A percentile compares a stretch with the other conserved stretches of the same genome.
Evolutionary conservation across 176 grass and related monocot species (phyloP).

Genomic region (Paspalum vaginatum): DNA sequence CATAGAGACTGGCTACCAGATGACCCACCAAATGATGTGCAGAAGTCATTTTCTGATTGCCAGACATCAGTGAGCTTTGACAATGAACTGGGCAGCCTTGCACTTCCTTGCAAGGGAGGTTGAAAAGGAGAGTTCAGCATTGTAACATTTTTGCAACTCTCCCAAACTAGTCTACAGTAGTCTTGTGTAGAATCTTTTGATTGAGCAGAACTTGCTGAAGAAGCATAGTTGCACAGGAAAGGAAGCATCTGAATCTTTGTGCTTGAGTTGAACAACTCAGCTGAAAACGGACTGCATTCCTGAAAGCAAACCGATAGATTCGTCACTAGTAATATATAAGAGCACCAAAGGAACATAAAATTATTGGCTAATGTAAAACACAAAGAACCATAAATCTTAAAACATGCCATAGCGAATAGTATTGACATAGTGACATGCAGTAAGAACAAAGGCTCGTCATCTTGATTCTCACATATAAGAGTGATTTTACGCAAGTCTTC

Average conservation of each 20-base stretch:
- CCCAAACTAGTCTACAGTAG: slow-evolving; percentile 73
- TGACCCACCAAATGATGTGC: slow-evolving; percentile 69
- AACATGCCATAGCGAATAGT: not conserved
- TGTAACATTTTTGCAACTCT: slow-evolving; percentile 67
- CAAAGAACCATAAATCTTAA: not conserved
- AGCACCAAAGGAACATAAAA: not conserved
- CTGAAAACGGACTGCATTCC: slow-evolving; percentile 80
- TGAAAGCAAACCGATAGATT: slow-evolving; percentile 22
- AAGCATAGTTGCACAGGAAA: slow-evolving; percentile 57
- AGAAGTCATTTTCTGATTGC: slow-evolving; percentile 78
- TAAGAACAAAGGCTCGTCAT: not conserved
- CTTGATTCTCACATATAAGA: not conserved
- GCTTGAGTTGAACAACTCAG: slow-evolving; percentile 61
- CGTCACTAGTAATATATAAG: not conserved
- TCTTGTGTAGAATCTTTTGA: slow-evolving; percentile 63
- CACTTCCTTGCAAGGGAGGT: slow-evolving; percentile 53
- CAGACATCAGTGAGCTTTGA: slow-evolving; percentile 76
- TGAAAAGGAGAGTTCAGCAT: slow-evolving; percentile 83
- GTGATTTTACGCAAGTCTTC: not conserved
- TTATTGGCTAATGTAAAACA: not conserved
- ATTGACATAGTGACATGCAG: not conserved
- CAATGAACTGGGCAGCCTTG: slow-evolving; percentile 46
- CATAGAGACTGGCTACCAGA: slow-evolving; percentile 56
- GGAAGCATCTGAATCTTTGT: slow-evolving; percentile 57
- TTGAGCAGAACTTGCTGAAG: slow-evolving; percentile 42